Evolutionary conservation across 306 rosid genomes (phyloP).

Genomic region (Prunus salicina): DNA sequence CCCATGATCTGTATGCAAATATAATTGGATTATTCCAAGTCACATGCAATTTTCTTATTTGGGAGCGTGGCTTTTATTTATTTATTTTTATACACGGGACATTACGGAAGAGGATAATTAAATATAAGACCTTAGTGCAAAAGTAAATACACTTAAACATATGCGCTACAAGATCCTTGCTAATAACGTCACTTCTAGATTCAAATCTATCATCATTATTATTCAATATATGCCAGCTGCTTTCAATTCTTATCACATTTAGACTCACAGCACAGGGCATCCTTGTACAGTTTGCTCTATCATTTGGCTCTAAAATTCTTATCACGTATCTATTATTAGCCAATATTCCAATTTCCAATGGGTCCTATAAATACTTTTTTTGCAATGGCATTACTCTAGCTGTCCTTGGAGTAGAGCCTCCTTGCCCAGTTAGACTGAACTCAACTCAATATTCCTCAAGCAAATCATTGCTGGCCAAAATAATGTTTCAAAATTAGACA

Average conservation of each 20-base stretch:
- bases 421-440: constrained; percentile 21
- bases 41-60: constrained; percentile 20
- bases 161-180: no score
- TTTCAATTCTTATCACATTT: no score
- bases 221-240: not conserved
- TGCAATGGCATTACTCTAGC: constrained; percentile 10
- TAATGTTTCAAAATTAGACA: not conserved
- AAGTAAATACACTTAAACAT: no score
- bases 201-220: no score
- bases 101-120: no score
- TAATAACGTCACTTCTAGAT: no score
- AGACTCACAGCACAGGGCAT: no score
- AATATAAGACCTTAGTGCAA: no score
- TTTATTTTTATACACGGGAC: no score
- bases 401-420: constrained; percentile 33
- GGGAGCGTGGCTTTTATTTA: not conserved
- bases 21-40: constrained; percentile 28
- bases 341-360: constrained; percentile 21
- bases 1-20: constrained; percentile 33
- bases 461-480: not conserved
- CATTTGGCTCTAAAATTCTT: not conserved
- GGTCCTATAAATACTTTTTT: constrained; percentile 14
- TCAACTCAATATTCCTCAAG: not conserved
- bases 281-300: constrained; percentile 10
- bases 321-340: constrained; percentile 13